Base-by-base conservation (phyloP, 1,284 basidiomycete genomes). In the Phellinidium pouzarii region DNA sequence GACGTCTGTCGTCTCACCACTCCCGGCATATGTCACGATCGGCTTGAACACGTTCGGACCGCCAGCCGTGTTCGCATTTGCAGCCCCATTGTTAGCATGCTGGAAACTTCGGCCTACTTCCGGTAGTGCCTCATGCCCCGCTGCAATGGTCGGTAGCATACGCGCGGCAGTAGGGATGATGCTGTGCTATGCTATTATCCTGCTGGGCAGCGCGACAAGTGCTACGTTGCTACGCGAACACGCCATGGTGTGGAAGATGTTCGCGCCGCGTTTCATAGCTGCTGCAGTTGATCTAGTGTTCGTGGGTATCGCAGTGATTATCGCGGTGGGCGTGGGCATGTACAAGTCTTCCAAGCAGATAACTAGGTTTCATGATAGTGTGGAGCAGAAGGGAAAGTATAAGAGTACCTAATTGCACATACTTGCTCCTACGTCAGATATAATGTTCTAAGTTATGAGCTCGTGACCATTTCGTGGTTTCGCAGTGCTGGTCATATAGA, bases 201-300 rank as follows among this genome's bases (percentile, higher is more conserved):
- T 91, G 0, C 65, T 95, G 4, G 82, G 87, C 2, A 80, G 82
- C 7, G 84, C 91, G 3, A 66, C 82, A 4, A 86, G 84, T 55
- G 84, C 92, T 0, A 86, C 87, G 2, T 79, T 82, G 63, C 73
- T 98, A 51, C 69, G 93, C 53, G 68, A 95, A 38, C 96, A 99
- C 68, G 68, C 99, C 59, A 98, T 99, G 94, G 93, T 98, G 34
- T 99, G 95, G 93, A 98, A 98, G 70, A 86, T 97, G 4, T 99
- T 98, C 65, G 94, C 94, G 26, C 96, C 96, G 48, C 73, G 94
- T 55, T 95, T 94, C 65, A 94, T 97, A 85, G 66, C 81, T 12
- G 86, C 80, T 0, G 87, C 77, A 0, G 64, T 73, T 3, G 71
- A 71, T 14, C 59, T 86, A 26, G 34, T 80, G 3, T 73, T 71